phyloP scores from a whole-genome alignment of 148 eudicot genomes.

The Rhododendron vialii region DNA sequence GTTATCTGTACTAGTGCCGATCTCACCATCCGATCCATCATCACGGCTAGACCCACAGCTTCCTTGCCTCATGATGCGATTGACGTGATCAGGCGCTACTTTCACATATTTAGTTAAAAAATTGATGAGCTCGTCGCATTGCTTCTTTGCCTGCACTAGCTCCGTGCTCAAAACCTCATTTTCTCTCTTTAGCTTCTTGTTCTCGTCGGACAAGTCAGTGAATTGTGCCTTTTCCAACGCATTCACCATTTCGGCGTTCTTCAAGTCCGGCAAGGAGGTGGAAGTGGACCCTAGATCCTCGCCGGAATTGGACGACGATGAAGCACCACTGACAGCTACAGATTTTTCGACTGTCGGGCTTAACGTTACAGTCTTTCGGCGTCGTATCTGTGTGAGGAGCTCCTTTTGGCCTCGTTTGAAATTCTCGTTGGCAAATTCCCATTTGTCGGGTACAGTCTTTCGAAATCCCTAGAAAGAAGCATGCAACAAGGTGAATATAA shows the following conservation, averaged over 20 bases:
- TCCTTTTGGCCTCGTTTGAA: conserved; percentile 62
- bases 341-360: conserved; percentile 18
- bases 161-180: conserved; percentile 61
- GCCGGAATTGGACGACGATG: conserved; percentile 42
- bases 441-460: conserved; percentile 80
- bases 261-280: conserved; percentile 62
- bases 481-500: no score
- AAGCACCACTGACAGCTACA: neutral
- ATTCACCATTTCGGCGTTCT: conserved; percentile 25
- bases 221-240: conserved; percentile 30
- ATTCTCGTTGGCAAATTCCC: conserved; percentile 91
- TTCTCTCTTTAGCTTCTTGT: conserved; percentile 60
- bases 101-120: conserved; percentile 43
- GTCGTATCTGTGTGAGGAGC: conserved; percentile 61
- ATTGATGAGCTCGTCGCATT: conserved; percentile 56
- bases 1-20: neutral
- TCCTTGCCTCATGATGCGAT: conserved; percentile 36
- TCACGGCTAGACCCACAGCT: conserved; percentile 14
- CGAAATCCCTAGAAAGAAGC: conserved; percentile 37
- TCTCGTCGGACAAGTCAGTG: conserved; percentile 53
- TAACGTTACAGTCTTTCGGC: conserved; percentile 42
- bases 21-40: conserved; percentile 19
- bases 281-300: conserved; percentile 70
- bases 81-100: conserved; percentile 53
- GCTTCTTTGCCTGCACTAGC: conserved; percentile 60